Base-by-base conservation (phyloP, 83 land plant genomes). In the Isoetes engelmannii region DNA sequence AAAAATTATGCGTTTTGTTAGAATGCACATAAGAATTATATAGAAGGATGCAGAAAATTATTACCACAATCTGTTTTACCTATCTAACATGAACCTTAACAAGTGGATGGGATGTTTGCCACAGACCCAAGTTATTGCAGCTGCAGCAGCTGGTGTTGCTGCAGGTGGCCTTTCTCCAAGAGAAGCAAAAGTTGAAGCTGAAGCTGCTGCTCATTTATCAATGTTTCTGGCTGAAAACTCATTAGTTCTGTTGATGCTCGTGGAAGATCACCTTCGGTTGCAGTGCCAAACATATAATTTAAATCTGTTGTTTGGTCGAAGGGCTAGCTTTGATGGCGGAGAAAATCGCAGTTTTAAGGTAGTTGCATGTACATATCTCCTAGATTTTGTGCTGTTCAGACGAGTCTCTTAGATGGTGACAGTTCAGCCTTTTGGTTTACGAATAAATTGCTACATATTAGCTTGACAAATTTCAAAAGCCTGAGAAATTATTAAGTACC, bases 141-240 rank as follows among this genome's bases (percentile, higher is more conserved):
- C 97, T 46, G 99, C 97, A 63, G 97, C 99, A 65, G 99, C 99
- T 70, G 91, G 91, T 69, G 99, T 92, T 62, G 97, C 95, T 13
- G 93, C 99, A 62, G 99, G 82, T 72, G 87, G 95, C 15, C 78
- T 86, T 69, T 89, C 99, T 65, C 99, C 99, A 41, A 71, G 75
- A 67, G 87, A 81, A 61, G 87, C 99, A 13, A 92, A 85, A 77
- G 81, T 80, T 57, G 97, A 92, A 85, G 99, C 99, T 50, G 97
- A 92, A 70, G 81, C 77, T 67, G 99, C 93, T 48, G 96, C 99
- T 41, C 90, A 84, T 61, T 86, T 92, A 44, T 95, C 99, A 20
- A 89, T 95, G 69, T 87, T 89, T 49, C 81, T 95, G 69, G 94
- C 96, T 10, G 99, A 95, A 74, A 95, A 95, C 81, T 86, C 99